Evolutionary conservation across 441 rosid species (phyloP), one percentile per base, ranked within the genome.

Genomic region (Populus hybrid): DNA sequence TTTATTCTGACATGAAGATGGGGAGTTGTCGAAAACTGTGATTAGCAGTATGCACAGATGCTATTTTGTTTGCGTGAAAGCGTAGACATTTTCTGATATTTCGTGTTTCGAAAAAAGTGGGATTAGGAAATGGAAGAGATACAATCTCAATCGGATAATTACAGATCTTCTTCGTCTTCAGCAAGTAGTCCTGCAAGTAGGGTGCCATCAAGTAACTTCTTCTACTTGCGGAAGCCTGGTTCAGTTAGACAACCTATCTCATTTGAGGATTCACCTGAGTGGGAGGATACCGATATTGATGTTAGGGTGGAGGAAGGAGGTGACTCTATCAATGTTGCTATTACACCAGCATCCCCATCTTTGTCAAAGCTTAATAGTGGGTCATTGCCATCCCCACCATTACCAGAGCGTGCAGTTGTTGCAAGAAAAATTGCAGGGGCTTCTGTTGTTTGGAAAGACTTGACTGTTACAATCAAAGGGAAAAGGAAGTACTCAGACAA

Each of bases 131-230:
- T 96, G 98, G 99, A 96, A 82, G 99, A 96, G 90, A 96, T 96
- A 90, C 99, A 96, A 79, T 88, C 94, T 67, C 98, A 96, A 40
- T 93, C 98, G 1, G 99, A 96, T 81, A 88, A 93, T 57, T 96
- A 93, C 76, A 90, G 99, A 88, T 96, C 99, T 18, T 96, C 98
- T 0, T 96, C 99, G 0, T 96, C 99, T 68, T 94, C 98, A 10
- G 98, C 98, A 3, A 94, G 99, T 84, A 96, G 99, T 87, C 99
- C 99, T 5, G 90, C 98, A 10, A 93, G 95, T 79, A 93, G 99
- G 85, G 93, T 93, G 64, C 97, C 98, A 20, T 94, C 99, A 8
- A 93, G 98, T 81, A 93, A 92, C 84, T 93, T 92, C 83, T 96
- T 96, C 89, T 96, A 94, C 84, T 85, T 94, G 77, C 89, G 98